Evolutionary conservation across 2,329 filamentous ascomycete genomes (phyloP).

Genomic region (Orbilia quercus): DNA sequence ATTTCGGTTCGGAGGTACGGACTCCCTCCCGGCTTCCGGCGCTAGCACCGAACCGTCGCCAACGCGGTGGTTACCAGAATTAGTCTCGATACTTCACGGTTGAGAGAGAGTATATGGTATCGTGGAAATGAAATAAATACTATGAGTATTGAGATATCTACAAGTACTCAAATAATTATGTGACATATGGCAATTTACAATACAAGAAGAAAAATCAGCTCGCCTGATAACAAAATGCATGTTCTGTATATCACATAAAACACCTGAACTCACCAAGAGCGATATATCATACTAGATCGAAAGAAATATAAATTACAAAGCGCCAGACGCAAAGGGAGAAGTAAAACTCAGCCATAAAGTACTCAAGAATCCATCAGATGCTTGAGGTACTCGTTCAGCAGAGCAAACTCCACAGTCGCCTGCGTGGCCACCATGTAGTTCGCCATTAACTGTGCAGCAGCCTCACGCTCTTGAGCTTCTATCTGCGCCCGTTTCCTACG

Average conservation of each 20-base stretch:
- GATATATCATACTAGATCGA: not conserved
- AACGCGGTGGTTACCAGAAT: too few relatives aligned
- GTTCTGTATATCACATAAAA: not conserved
- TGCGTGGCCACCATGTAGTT: constrained; percentile 53
- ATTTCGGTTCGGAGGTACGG: constrained; percentile 27
- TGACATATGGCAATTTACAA: not conserved
- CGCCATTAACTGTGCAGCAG: constrained; percentile 39
- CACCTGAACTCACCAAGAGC: not conserved
- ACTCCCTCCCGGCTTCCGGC: constrained; percentile 29
- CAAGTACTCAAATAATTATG: not conserved
- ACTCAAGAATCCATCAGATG: constrained; percentile 13
- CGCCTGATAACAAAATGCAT: not conserved
- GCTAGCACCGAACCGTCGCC: constrained; percentile 15
- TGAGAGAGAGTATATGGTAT: too few relatives aligned
- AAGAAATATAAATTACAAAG: not conserved
- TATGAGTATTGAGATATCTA: not conserved
- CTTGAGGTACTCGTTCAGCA: constrained; percentile 43
- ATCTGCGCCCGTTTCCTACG: constrained; percentile 37
- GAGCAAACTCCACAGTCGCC: constrained; percentile 44
- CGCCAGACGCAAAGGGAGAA: not conserved
- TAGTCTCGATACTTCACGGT: too few relatives aligned
- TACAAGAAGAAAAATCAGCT: not conserved
- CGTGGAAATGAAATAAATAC: too few relatives aligned
- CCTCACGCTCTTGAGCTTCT: constrained; percentile 51
- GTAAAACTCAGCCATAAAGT: not conserved